Percentiles rank a stretch among this genome's conserved stretches.
Evolutionary conservation across 2,329 filamentous ascomycete genomes (phyloP).

Genomic region (Albophoma yamanashiensis): DNA sequence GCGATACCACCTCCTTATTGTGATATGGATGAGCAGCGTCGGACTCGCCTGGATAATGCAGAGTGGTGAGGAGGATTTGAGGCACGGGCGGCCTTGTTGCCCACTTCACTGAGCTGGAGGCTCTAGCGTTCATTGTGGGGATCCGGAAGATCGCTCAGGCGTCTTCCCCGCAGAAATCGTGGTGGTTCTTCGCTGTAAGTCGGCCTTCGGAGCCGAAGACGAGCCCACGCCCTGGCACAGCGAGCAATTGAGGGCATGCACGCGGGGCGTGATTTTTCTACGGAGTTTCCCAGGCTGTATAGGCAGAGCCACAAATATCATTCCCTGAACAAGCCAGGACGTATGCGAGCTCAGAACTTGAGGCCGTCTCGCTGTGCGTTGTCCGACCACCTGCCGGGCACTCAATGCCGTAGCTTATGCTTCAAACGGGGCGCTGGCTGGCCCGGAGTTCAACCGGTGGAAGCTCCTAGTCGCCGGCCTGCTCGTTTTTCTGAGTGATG

Average conservation of each 20-base stretch:
- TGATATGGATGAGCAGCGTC: neutral
- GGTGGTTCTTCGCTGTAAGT: neutral
- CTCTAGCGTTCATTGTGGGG: neutral
- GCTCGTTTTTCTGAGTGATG: conserved; percentile 15
- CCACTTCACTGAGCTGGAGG: neutral
- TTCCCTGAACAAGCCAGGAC: neutral
- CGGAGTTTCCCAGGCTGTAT: too few relatives aligned
- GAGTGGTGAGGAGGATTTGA: neutral
- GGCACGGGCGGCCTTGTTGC: too few relatives aligned
- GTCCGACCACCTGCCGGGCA: neutral
- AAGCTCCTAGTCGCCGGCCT: conserved; percentile 15
- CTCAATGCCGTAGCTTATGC: neutral
- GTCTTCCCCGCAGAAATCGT: neutral
- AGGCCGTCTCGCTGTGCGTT: too few relatives aligned
- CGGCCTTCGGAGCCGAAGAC: neutral
- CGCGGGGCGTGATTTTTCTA: neutral
- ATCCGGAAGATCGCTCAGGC: neutral
- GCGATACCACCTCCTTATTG: neutral
- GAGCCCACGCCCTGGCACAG: neutral
- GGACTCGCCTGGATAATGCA: too few relatives aligned
- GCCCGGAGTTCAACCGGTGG: conserved; percentile 18
- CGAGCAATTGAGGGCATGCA: neutral
- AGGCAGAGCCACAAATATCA: neutral
- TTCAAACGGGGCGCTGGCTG: neutral
- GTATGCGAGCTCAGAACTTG: neutral